Conservation (phyloP, 352 stramenopile species). For the Phytopythium cucurbitacearum region DNA sequence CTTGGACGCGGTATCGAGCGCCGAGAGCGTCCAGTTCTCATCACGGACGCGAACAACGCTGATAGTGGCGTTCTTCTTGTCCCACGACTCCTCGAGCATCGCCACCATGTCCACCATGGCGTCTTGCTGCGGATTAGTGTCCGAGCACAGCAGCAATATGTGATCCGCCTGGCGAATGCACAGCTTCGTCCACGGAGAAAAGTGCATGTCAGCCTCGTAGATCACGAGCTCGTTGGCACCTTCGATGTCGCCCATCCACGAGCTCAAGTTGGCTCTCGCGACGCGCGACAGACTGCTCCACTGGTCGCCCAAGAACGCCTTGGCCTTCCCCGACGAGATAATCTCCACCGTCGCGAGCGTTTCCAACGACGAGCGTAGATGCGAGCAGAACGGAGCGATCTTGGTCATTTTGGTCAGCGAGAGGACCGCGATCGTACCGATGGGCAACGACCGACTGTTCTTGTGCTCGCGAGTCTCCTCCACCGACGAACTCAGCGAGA, state of each 20-base stretch:
- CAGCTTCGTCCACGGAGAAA: slow-evolving; percentile 79
- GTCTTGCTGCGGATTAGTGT: slow-evolving; percentile 55
- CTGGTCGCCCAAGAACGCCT: slow-evolving; percentile 51
- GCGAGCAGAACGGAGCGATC: slow-evolving; percentile 69
- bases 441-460: slow-evolving; percentile 25
- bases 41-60: slow-evolving; percentile 78
- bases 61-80: slow-evolving; percentile 65
- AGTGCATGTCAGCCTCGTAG: slow-evolving; percentile 68
- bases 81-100: slow-evolving; percentile 66
- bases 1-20: slow-evolving; percentile 41
- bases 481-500: slow-evolving; percentile 45
- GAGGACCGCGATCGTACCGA: slow-evolving; percentile 75
- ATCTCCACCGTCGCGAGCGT: slow-evolving; percentile 61
- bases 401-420: slow-evolving; percentile 72
- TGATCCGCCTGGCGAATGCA: slow-evolving; percentile 84
- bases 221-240: slow-evolving; percentile 74
- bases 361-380: slow-evolving; percentile 56
- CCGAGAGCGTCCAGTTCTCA: slow-evolving; percentile 67
- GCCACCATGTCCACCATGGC: slow-evolving; percentile 70
- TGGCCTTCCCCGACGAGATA: slow-evolving; percentile 71
- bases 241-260: slow-evolving; percentile 82
- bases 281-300: slow-evolving; percentile 73
- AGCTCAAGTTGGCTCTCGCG: slow-evolving; percentile 55
- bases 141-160: slow-evolving; percentile 77
- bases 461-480: slow-evolving; percentile 16